Percentiles rank a stretch among this genome's conserved stretches.
Evolutionary conservation across 768 basidiomycete genomes (phyloP).

Genomic region (Auricularia heimuer): DNA sequence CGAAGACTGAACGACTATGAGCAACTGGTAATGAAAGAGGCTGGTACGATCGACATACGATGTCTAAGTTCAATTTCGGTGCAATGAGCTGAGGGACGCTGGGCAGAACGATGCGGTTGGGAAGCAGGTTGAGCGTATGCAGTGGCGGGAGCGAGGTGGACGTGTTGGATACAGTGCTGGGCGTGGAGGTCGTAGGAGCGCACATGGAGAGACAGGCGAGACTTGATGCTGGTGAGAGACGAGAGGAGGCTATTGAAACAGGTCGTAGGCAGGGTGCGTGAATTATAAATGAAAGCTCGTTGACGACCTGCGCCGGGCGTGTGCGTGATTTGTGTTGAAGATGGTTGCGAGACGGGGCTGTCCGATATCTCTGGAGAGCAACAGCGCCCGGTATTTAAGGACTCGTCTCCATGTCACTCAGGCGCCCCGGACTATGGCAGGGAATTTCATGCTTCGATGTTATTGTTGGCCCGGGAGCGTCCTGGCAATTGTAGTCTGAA

Average conservation of each 20-base stretch:
- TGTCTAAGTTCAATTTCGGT: neutral
- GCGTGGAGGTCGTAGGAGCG: neutral
- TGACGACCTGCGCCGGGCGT: neutral
- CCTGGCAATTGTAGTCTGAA: neutral
- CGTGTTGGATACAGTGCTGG: neutral
- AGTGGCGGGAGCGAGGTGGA: neutral
- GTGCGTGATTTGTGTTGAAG: neutral
- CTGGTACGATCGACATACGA: neutral
- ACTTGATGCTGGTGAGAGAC: neutral
- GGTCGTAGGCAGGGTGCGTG: neutral
- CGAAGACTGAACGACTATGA: neutral
- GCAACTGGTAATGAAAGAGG: neutral
- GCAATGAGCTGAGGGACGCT: neutral
- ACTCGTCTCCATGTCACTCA: neutral
- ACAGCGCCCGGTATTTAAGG: neutral
- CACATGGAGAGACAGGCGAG: neutral
- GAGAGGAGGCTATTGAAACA: neutral
- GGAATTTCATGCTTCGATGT: neutral
- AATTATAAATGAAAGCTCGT: neutral
- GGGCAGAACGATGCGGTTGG: neutral
- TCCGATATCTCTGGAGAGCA: neutral
- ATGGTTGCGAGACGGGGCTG: neutral
- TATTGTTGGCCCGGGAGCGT: neutral
- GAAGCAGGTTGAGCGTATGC: conserved; percentile 1
- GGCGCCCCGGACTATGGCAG: neutral